These are phyloP conservation scores for Ulmus americana DNA, from an alignment of 331 rosid genomes.

Conservation along the genomic window DNA sequence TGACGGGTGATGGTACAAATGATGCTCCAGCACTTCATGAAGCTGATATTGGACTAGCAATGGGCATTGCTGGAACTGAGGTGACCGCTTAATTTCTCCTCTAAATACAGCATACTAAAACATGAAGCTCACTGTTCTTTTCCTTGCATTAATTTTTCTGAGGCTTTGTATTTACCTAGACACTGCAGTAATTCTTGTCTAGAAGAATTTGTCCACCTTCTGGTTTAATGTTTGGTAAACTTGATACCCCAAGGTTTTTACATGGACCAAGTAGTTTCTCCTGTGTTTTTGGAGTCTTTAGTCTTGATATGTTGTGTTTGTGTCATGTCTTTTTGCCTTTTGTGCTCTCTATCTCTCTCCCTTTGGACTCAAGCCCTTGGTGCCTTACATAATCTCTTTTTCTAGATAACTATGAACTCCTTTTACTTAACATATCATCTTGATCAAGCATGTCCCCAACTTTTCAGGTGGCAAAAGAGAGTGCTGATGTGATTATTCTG, in stretches of 20 bases:
- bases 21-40: slow-evolving; percentile 99
- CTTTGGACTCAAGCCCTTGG: neutral
- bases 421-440: slow-evolving; percentile 1
- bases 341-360: neutral
- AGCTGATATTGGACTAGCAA: slow-evolving; percentile 98
- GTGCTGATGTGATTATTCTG: slow-evolving; percentile 89
- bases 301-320: neutral
- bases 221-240: neutral
- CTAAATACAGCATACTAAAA: neutral
- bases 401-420: slow-evolving; percentile 6
- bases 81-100: slow-evolving; percentile 27
- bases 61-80: slow-evolving; percentile 99
- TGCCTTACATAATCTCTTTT: slow-evolving; percentile 1
- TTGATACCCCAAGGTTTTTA: neutral
- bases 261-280: neutral
- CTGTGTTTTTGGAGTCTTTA: neutral
- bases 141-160: neutral
- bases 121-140: no score
- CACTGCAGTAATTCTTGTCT: neutral
- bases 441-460: slow-evolving; percentile 9
- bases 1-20: slow-evolving; percentile 96
- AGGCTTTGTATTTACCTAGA: neutral
- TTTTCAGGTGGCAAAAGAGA: slow-evolving; percentile 93
- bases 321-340: neutral
- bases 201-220: neutral